These are phyloP conservation scores for Pseudopyrenochaeta lycopersici DNA, from an alignment of 2,329 filamentous ascomycete species.

Conservation along the genomic window DNA sequence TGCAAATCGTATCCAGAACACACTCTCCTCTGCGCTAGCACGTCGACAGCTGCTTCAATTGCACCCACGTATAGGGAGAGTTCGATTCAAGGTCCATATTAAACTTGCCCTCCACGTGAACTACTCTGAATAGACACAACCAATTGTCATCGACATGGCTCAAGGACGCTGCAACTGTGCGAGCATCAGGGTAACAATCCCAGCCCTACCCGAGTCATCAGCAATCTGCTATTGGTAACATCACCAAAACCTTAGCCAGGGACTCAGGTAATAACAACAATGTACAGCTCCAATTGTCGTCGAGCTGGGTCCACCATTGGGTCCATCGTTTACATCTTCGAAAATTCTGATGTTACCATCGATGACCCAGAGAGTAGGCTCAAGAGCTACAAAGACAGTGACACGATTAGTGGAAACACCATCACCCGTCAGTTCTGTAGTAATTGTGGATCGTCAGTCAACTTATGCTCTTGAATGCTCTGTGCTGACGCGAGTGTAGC, in stretches of 20 bases:
- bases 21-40: too few relatives aligned
- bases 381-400: conserved; percentile 36
- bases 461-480: neutral
- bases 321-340: conserved; percentile 33
- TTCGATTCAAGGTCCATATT: too few relatives aligned
- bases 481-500: conserved; percentile 19
- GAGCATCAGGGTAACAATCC: conserved; percentile 35
- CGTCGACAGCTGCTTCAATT: too few relatives aligned
- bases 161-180: conserved; percentile 45
- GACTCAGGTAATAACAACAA: neutral
- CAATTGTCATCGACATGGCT: conserved; percentile 17
- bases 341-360: conserved; percentile 27
- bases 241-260: neutral
- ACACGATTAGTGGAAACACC: conserved; percentile 38
- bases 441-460: conserved; percentile 39
- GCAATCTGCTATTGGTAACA: conserved; percentile 42
- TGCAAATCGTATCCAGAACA: too few relatives aligned
- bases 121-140: neutral
- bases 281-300: conserved; percentile 39
- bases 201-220: conserved; percentile 28
- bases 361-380: conserved; percentile 27
- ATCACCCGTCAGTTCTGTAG: conserved; percentile 40
- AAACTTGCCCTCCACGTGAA: too few relatives aligned
- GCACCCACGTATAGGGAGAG: too few relatives aligned
- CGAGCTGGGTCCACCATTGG: conserved; percentile 33